These are phyloP conservation scores for Neurospora crassa DNA, from an alignment of 2,329 filamentous ascomycete species.

Conservation along the genomic window DNA sequence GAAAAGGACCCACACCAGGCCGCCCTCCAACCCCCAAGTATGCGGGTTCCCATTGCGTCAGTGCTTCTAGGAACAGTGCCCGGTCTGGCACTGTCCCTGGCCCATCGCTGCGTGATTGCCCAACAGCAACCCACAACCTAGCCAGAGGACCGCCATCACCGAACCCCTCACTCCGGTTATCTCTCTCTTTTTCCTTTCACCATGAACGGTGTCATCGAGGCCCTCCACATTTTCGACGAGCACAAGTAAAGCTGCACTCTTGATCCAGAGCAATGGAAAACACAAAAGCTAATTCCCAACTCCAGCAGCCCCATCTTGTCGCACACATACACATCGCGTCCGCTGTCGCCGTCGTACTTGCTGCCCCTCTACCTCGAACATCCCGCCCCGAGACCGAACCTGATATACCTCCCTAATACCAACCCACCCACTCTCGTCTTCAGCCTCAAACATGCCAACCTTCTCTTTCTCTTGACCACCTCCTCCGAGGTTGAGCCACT, in stretches of 20 bases:
- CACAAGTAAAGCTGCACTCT: constrained; percentile 55
- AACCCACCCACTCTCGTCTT: constrained; percentile 84
- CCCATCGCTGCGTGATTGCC: neutral
- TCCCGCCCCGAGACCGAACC: constrained; percentile 67
- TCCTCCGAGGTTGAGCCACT: constrained; percentile 82
- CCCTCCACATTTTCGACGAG: constrained; percentile 94
- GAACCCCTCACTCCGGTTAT: constrained; percentile 1
- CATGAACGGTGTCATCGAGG: constrained; percentile 86
- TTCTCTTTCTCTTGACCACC: constrained; percentile 78
- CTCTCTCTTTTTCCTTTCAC: constrained; percentile 12
- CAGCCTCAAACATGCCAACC: constrained; percentile 75
- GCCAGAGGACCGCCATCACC: constrained; percentile 1
- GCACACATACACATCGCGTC: constrained; percentile 77
- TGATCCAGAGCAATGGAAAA: neutral
- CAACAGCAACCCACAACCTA: neutral
- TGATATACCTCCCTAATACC: constrained; percentile 75
- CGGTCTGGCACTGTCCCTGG: neutral
- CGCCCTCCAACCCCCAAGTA: too few relatives aligned
- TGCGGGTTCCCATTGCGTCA: constrained; percentile 17
- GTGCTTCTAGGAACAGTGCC: constrained; percentile 6
- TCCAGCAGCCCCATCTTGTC: constrained; percentile 72
- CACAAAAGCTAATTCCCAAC: constrained; percentile 14
- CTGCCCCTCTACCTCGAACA: constrained; percentile 83
- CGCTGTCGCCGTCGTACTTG: constrained; percentile 64
- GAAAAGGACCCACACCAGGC: too few relatives aligned